phyloP scores from a whole-genome alignment of 2,329 filamentous ascomycete genomes.

The Apiospora marii region DNA sequence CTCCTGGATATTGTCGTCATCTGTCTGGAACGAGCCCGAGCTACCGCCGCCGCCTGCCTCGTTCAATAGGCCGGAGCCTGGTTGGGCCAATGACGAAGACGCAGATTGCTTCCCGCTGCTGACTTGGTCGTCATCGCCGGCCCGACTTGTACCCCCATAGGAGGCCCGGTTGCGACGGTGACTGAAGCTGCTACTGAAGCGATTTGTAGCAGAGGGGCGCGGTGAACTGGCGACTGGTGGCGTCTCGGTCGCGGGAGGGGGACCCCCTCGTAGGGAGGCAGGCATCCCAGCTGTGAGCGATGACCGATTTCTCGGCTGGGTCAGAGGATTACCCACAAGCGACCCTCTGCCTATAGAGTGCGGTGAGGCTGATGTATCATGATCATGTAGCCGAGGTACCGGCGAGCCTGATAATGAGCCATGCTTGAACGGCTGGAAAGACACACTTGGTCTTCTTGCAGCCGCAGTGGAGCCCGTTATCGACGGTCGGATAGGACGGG shows the following conservation, averaged over 20 bases:
- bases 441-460: constrained; percentile 80
- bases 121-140: constrained; percentile 73
- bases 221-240: constrained; percentile 77
- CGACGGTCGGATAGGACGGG: constrained; percentile 58
- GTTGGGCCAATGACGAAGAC: constrained; percentile 73
- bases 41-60: constrained; percentile 72
- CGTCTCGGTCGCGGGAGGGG: constrained; percentile 65
- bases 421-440: constrained; percentile 95
- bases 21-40: constrained; percentile 73
- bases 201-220: constrained; percentile 77
- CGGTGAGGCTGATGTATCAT: constrained; percentile 63
- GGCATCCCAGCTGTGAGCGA: constrained; percentile 80
- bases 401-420: constrained; percentile 94
- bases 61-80: constrained; percentile 81
- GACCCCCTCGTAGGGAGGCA: constrained; percentile 72
- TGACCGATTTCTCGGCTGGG: constrained; percentile 72
- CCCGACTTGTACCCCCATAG: constrained; percentile 74
- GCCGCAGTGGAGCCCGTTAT: constrained; percentile 59
- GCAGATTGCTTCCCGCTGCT: constrained; percentile 84
- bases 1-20: constrained; percentile 92
- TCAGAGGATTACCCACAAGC: constrained; percentile 53
- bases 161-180: constrained; percentile 83
- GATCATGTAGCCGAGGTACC: constrained; percentile 56
- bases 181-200: constrained; percentile 94
- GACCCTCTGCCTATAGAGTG: constrained; percentile 59